phyloP scores from a whole-genome alignment of 495 filamentous ascomycete species.

The Tuber calosporum region DNA sequence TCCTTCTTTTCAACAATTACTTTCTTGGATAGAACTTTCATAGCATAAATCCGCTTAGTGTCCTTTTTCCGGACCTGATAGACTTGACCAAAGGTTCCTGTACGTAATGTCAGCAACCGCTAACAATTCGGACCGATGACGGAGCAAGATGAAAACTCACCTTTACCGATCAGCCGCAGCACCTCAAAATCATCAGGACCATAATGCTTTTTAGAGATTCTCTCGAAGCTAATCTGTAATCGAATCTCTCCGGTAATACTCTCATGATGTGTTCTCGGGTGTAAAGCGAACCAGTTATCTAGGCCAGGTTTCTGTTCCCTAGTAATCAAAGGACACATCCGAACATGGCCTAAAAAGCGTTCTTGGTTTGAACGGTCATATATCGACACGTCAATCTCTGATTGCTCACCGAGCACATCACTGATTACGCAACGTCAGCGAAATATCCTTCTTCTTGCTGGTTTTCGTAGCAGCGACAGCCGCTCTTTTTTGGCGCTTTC shows the following conservation, averaged over 20 bases:
- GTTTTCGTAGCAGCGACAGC: slow-evolving; percentile 9
- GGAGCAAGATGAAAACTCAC: slow-evolving; percentile 39
- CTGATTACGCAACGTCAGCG: slow-evolving; percentile 47
- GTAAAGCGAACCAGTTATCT: slow-evolving; percentile 79
- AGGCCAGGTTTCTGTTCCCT: slow-evolving; percentile 48
- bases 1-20: slow-evolving; percentile 99
- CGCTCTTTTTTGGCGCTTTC: background rate
- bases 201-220: slow-evolving; percentile 84
- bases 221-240: slow-evolving; percentile 76
- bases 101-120: slow-evolving; percentile 14
- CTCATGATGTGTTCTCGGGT: slow-evolving; percentile 57
- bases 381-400: slow-evolving; percentile 85
- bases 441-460: slow-evolving; percentile 2
- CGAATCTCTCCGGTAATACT: slow-evolving; percentile 82
- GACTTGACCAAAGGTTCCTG: slow-evolving; percentile 91
- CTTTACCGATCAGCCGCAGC: slow-evolving; percentile 92
- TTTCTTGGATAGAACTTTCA: slow-evolving; percentile 99
- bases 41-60: slow-evolving; percentile 89
- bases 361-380: slow-evolving; percentile 83
- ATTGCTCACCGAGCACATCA: slow-evolving; percentile 88
- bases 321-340: slow-evolving; percentile 46
- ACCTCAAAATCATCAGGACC: slow-evolving; percentile 97
- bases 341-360: slow-evolving; percentile 87
- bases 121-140: slow-evolving; percentile 3
- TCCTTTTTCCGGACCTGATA: slow-evolving; percentile 99